Evolutionary conservation across 2,329 filamentous ascomycete genomes (phyloP), one percentile per base, ranked within the genome.

Genomic region (Talaromyces sp.): DNA sequence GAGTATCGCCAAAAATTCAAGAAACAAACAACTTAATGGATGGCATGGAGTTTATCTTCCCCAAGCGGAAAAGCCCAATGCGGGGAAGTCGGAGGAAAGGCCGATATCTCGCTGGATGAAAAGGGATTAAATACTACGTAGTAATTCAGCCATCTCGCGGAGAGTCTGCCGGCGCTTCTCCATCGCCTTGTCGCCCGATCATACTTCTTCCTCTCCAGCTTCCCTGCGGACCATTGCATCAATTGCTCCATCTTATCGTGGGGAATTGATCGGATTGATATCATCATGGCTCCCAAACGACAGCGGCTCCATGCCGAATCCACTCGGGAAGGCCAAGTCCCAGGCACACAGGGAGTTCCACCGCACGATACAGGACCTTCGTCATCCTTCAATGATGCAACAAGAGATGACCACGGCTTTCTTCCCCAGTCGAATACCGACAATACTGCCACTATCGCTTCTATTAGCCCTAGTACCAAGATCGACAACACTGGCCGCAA

Each of bases 291-390:
- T 54, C 21, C 48, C 25, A 60, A 60, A 33, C 31, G 58, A 42
- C 58, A 33, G n/a, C 58, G 58, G 58, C 46, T 50, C 21, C 58
- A 60, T n/a, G 58, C 58, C 58, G 58, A 54, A 5, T 16, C 58
- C 33, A 33, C 58, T 31, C 33, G 31, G 35, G 33, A 31, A 60
- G 42, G 35, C 25, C 44, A 18, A 28, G 4, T 35, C 37, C 28
- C 58, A n/a, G 46, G 2, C 16, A 42, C 37, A 23, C 25, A 16
- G 6, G 37, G 21, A 11, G 23, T 44, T 25, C 35, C 54, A 28
- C 35, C 14, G 14, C 12, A n/a, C 9, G 52, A 35, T 33, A 7
- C 52, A 56, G 52, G 25, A 9, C 18, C 33, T 39, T 25, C 52
- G 52, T 56, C 48, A 31, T 31, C 52, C 12, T 56, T 37, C 16